These are phyloP conservation scores for Curvularia eragrostidis DNA, from an alignment of 2,329 filamentous ascomycete species.

Conservation along the genomic window DNA sequence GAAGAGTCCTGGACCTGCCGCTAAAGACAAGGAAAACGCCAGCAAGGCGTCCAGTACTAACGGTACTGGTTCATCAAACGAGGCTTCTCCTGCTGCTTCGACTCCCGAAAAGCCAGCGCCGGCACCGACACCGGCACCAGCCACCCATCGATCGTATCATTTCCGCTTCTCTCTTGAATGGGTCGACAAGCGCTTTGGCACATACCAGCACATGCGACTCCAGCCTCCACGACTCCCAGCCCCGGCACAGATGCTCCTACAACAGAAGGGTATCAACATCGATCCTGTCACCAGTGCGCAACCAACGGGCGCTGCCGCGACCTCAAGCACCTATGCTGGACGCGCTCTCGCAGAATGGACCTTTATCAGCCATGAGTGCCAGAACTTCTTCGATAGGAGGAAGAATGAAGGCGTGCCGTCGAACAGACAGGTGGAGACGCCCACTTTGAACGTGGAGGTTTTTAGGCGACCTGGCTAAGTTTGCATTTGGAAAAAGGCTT, in stretches of 20 bases:
- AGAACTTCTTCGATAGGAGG: slow-evolving; percentile 79
- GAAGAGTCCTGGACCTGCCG: slow-evolving; percentile 39
- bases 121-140: slow-evolving; percentile 56
- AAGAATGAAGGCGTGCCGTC: slow-evolving; percentile 73
- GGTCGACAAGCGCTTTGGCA: slow-evolving; percentile 63
- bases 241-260: slow-evolving; percentile 71
- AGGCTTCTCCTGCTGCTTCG: slow-evolving; percentile 7
- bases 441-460: slow-evolving; percentile 68
- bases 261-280: slow-evolving; percentile 46
- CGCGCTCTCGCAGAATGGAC: slow-evolving; percentile 80
- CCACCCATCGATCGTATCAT: slow-evolving; percentile 65
- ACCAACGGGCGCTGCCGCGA: slow-evolving; percentile 48
- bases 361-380: slow-evolving; percentile 76
- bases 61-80: slow-evolving; percentile 14
- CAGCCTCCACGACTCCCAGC: slow-evolving; percentile 72
- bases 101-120: slow-evolving; percentile 17
- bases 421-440: slow-evolving; percentile 73
- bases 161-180: slow-evolving; percentile 79
- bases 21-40: slow-evolving; percentile 36
- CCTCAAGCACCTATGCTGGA: slow-evolving; percentile 67
- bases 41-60: slow-evolving; percentile 16
- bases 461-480: slow-evolving; percentile 58
- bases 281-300: slow-evolving; percentile 34
- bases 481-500: neutral
- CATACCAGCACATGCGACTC: slow-evolving; percentile 68